These are phyloP conservation scores for Phytophthora boehmeriae DNA, from an alignment of 352 stramenopile species.

Conservation along the genomic window DNA sequence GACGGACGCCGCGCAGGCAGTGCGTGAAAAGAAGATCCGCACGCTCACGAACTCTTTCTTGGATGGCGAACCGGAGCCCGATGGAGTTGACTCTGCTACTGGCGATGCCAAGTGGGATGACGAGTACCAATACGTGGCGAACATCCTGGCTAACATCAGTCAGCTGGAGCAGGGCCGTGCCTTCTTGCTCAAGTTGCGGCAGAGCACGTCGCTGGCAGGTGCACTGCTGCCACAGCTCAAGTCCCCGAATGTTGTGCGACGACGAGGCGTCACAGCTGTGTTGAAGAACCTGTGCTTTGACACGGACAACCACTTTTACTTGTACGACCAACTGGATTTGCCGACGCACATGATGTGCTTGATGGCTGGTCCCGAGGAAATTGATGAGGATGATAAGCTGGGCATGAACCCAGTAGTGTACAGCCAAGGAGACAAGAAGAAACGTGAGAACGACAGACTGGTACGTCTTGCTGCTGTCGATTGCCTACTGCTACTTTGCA, in stretches of 20 bases:
- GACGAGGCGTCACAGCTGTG: slow-evolving; percentile 66
- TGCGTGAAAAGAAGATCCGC: slow-evolving; percentile 85
- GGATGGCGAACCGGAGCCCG: slow-evolving; percentile 73
- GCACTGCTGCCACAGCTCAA: slow-evolving; percentile 77
- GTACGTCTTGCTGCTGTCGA: slow-evolving; percentile 80
- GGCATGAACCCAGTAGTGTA: slow-evolving; percentile 84
- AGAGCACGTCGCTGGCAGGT: slow-evolving; percentile 65
- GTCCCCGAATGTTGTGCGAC: slow-evolving; percentile 83
- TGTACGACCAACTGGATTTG: slow-evolving; percentile 87
- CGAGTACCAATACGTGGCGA: slow-evolving; percentile 88
- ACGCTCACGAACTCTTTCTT: slow-evolving; percentile 77
- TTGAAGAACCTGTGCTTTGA: slow-evolving; percentile 90
- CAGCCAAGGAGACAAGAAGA: slow-evolving; percentile 81
- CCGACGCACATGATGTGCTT: slow-evolving; percentile 80
- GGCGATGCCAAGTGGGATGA: slow-evolving; percentile 88
- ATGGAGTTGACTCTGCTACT: slow-evolving; percentile 68
- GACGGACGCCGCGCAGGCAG: slow-evolving; percentile 46
- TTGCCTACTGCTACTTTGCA: slow-evolving; percentile 77
- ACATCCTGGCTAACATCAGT: slow-evolving; percentile 86
- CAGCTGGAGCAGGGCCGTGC: slow-evolving; percentile 79
- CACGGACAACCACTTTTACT: slow-evolving; percentile 88
- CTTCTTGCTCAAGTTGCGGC: slow-evolving; percentile 80
- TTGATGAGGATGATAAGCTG: slow-evolving; percentile 82
- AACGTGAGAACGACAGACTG: slow-evolving; percentile 74
- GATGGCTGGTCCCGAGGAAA: slow-evolving; percentile 71